phyloP scores from a whole-genome alignment of 2,329 filamentous ascomycete genomes.

The Microdochium nivale region DNA sequence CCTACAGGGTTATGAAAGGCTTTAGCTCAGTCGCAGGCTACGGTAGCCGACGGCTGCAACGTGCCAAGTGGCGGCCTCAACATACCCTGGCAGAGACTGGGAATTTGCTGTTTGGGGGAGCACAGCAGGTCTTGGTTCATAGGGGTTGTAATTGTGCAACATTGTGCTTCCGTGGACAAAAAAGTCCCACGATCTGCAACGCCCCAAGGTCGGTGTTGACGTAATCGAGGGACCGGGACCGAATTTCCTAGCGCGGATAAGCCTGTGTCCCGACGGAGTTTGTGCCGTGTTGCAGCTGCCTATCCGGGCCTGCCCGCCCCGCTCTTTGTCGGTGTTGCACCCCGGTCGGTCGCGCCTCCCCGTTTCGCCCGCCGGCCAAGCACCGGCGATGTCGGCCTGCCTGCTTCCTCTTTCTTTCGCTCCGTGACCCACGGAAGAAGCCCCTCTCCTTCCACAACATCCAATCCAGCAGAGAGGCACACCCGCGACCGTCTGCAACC shows the following conservation, averaged over 20 bases:
- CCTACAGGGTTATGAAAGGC: no score
- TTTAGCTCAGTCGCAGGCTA: no score
- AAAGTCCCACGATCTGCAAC: no score
- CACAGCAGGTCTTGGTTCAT: no score
- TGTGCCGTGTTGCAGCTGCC: background rate
- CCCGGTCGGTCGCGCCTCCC: background rate
- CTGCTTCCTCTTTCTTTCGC: no score
- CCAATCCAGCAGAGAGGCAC: background rate
- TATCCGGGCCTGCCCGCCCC: background rate
- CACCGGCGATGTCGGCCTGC: background rate
- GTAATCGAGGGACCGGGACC: background rate
- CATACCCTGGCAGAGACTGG: no score
- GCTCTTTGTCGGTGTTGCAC: background rate
- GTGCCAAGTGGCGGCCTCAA: no score
- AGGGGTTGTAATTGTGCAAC: no score
- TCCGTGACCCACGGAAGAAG: background rate
- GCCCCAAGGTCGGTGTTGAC: background rate
- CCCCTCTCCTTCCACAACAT: background rate
- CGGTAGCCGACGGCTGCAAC: no score
- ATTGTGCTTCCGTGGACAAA: no score
- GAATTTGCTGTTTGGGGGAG: no score
- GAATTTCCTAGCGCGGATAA: background rate
- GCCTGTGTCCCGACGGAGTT: background rate
- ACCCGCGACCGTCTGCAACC: background rate
- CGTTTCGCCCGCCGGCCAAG: background rate